phyloP scores from a whole-genome alignment of 1,139 yeast genomes.

The Candida gigantensis region DNA sequence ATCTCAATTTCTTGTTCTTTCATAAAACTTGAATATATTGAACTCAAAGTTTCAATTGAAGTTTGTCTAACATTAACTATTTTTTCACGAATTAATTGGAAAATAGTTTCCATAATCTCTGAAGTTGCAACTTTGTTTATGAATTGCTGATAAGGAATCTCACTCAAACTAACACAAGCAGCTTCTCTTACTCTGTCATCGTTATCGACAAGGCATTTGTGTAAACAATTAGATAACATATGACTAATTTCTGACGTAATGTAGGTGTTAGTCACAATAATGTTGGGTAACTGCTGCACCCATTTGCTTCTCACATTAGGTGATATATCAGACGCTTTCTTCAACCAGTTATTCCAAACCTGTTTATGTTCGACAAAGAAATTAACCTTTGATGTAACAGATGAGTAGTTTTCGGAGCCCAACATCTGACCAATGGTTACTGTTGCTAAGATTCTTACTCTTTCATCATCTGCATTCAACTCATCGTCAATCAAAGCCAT shows the following conservation, averaged over 20 bases:
- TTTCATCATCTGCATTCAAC: constrained; percentile 67
- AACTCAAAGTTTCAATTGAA: constrained; percentile 58
- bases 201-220: constrained; percentile 71
- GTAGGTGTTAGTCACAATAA: constrained; percentile 35
- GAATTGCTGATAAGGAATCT: constrained; percentile 40
- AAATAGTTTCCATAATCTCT: constrained; percentile 53
- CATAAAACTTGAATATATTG: constrained; percentile 47
- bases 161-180: constrained; percentile 53
- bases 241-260: constrained; percentile 49
- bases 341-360: constrained; percentile 70
- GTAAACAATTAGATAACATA: constrained; percentile 60
- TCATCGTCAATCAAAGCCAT: constrained; percentile 84
- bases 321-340: constrained; percentile 70
- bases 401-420: constrained; percentile 28
- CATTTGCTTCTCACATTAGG: constrained; percentile 67
- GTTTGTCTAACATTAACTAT: constrained; percentile 63
- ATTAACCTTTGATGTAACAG: constrained; percentile 37
- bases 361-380: constrained; percentile 61
- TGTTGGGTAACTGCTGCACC: constrained; percentile 55
- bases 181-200: constrained; percentile 72
- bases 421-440: constrained; percentile 71
- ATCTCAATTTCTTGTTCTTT: constrained; percentile 15
- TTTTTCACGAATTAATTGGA: constrained; percentile 71
- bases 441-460: constrained; percentile 68
- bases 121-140: constrained; percentile 47